Evolutionary conservation across 768 basidiomycete genomes (phyloP).

Genomic region (Suillus weaverae): DNA sequence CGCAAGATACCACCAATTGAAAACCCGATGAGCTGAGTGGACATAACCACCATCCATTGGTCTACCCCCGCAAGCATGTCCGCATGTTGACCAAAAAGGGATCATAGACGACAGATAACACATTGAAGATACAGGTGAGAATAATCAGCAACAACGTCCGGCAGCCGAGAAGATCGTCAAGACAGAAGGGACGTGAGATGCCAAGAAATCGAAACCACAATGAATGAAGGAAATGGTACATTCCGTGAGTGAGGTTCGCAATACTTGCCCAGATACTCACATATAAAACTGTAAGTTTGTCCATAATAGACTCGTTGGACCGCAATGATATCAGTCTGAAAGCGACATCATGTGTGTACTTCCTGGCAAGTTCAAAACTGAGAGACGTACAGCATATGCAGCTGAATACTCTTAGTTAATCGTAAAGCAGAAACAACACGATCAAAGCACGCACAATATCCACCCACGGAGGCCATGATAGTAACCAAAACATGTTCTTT

Average conservation of each 20-base stretch:
- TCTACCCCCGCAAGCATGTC: slow-evolving; percentile 29
- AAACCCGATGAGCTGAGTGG: slow-evolving; percentile 70
- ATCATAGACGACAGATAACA: neutral
- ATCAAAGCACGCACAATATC: slow-evolving; percentile 19
- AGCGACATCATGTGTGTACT: slow-evolving; percentile 4
- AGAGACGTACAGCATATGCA: slow-evolving; percentile 45
- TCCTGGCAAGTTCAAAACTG: neutral
- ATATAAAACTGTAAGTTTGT: slow-evolving; percentile 53
- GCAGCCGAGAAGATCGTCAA: neutral
- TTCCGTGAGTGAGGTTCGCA: slow-evolving; percentile 1
- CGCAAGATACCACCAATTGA: slow-evolving; percentile 59
- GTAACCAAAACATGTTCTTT: slow-evolving; percentile 73
- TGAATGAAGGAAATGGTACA: slow-evolving; percentile 2
- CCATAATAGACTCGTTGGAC: slow-evolving; percentile 72
- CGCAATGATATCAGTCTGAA: slow-evolving; percentile 65
- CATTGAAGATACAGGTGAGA: neutral
- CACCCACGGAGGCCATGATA: slow-evolving; percentile 61
- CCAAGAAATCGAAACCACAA: neutral
- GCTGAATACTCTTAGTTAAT: slow-evolving; percentile 21
- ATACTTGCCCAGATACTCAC: slow-evolving; percentile 29
- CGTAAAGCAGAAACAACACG: neutral
- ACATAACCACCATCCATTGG: slow-evolving; percentile 65
- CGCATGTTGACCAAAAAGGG: neutral
- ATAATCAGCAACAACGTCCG: neutral
- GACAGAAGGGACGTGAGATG: neutral